These are phyloP conservation scores for Rhodamnia argentea DNA, from an alignment of 345 rosid genomes.

Conservation along the genomic window DNA sequence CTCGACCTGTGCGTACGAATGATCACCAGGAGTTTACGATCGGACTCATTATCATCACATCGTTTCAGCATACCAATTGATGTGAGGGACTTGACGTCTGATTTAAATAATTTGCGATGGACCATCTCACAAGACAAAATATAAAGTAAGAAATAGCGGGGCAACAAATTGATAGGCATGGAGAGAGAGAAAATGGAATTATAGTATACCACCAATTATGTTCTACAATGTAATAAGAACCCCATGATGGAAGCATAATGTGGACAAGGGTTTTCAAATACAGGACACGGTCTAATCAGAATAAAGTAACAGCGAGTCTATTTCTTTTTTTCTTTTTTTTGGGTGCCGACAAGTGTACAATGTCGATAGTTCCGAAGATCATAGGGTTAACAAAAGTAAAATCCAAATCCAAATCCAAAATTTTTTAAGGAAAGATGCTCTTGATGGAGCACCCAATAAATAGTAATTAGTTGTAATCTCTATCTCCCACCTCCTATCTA, in stretches of 20 bases:
- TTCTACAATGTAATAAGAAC: neutral
- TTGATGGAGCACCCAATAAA: neutral
- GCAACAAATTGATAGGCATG: neutral
- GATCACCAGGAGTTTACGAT: neutral
- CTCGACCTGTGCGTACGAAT: neutral
- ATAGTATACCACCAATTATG: neutral
- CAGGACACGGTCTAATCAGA: neutral
- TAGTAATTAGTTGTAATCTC: neutral
- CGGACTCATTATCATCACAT: neutral
- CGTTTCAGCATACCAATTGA: neutral
- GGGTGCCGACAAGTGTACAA: neutral
- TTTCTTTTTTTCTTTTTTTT: neutral
- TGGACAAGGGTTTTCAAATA: neutral
- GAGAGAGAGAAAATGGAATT: neutral
- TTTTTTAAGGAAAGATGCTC: neutral
- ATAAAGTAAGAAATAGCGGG: neutral
- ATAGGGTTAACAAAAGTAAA: neutral
- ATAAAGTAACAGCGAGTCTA: neutral
- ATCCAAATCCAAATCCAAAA: neutral
- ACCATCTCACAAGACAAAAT: neutral
- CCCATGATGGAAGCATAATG: neutral
- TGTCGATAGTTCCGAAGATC: neutral
- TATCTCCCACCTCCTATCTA: constrained; percentile 9
- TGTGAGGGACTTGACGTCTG: neutral
- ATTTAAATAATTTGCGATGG: neutral